Conservation (phyloP, 495 filamentous ascomycete genomes). For the Neurospora intermedia region DNA sequence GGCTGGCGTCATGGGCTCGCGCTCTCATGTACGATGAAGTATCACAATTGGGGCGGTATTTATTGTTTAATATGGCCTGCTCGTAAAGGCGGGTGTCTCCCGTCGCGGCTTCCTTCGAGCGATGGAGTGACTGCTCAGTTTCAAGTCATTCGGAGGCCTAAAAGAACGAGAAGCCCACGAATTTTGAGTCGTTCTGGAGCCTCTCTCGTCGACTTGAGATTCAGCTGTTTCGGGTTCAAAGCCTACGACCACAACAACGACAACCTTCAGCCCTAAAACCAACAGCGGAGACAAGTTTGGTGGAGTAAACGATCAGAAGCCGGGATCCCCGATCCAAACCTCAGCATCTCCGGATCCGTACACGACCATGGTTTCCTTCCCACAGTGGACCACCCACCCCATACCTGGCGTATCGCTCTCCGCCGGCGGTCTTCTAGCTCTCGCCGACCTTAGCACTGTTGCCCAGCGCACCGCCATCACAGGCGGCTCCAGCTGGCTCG, state of each 20-base stretch:
- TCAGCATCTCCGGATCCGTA: background rate
- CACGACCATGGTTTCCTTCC: conserved; percentile 12
- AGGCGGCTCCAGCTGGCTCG: conserved; percentile 40
- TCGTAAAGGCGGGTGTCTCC: background rate
- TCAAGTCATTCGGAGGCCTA: background rate
- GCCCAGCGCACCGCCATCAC: conserved; percentile 43
- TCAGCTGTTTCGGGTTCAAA: background rate
- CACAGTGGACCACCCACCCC: conserved; percentile 23
- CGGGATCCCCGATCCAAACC: background rate
- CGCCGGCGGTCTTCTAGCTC: conserved; percentile 40
- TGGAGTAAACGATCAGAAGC: background rate
- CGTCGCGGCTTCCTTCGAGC: background rate
- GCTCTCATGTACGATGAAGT: background rate
- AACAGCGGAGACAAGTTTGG: background rate
- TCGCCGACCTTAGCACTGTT: conserved; percentile 46
- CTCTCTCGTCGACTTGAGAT: background rate
- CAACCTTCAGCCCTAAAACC: background rate
- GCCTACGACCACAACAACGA: background rate
- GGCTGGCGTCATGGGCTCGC: background rate
- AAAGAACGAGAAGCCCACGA: background rate
- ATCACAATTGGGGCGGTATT: background rate
- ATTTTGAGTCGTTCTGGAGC: background rate
- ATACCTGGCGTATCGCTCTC: conserved; percentile 33
- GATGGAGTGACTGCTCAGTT: background rate
- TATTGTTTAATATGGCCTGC: background rate